Conservation (phyloP, 2,329 filamentous ascomycete genomes). For the Tolypocladium inflatum region DNA sequence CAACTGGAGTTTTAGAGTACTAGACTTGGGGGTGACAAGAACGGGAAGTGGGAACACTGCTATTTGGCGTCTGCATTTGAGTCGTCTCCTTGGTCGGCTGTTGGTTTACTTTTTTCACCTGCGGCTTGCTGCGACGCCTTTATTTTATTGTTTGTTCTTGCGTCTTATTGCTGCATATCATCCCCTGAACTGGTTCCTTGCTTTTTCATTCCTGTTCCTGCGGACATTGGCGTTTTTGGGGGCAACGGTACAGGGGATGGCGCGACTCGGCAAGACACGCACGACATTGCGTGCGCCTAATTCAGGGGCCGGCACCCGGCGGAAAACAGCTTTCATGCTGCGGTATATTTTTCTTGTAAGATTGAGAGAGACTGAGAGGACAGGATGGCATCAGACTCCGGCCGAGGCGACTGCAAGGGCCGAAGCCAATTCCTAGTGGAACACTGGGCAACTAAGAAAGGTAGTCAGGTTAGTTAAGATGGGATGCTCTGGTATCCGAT, state of each 20-base stretch:
- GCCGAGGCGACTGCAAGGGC: not conserved
- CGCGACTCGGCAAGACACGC: not conserved
- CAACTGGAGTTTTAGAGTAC: slow-evolving; percentile 5
- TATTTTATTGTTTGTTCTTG: not conserved
- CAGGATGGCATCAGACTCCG: not conserved
- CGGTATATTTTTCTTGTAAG: not conserved
- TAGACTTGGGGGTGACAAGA: slow-evolving; percentile 1
- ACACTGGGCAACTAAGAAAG: not conserved
- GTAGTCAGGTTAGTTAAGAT: not conserved
- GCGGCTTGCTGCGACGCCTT: not conserved
- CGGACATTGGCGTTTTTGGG: slow-evolving; percentile 1
- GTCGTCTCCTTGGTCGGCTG: not conserved
- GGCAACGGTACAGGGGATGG: not conserved
- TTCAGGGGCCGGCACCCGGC: slow-evolving; percentile 1
- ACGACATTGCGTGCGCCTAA: not conserved
- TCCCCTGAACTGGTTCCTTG: not conserved
- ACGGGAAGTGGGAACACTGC: slow-evolving; percentile 1
- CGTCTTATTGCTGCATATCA: not conserved
- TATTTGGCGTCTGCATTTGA: slow-evolving; percentile 9
- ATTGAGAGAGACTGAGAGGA: not conserved
- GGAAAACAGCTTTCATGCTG: not conserved
- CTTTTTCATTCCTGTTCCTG: not conserved
- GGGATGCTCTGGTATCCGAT: not conserved
- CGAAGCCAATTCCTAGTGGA: not conserved
- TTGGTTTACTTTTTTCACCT: not conserved